Evolutionary conservation across 2,329 filamentous ascomycete genomes (phyloP).

Genomic region (Fusarium sp.): DNA sequence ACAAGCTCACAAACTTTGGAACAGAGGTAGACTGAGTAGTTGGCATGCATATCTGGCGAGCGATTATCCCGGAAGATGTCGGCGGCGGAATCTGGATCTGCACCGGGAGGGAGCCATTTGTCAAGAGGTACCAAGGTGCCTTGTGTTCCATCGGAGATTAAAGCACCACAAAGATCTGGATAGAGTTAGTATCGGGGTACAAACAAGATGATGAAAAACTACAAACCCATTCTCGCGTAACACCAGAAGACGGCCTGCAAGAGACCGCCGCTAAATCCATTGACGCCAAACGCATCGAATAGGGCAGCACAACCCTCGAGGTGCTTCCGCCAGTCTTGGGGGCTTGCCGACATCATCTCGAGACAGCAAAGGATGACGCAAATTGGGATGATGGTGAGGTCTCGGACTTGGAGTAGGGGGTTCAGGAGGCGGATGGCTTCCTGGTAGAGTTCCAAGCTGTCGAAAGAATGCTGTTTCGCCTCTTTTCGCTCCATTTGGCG

Average conservation of each 20-base stretch:
- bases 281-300: conserved; percentile 67
- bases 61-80: conserved; percentile 53
- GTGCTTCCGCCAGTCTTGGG: conserved; percentile 68
- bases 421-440: conserved; percentile 64
- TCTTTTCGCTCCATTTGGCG: conserved; percentile 68
- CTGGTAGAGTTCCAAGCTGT: conserved; percentile 70
- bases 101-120: conserved; percentile 64
- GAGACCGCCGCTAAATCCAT: conserved; percentile 67
- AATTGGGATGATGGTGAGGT: conserved; percentile 55
- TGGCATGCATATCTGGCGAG: conserved; percentile 71
- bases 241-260: conserved; percentile 73
- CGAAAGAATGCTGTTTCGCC: conserved; percentile 60
- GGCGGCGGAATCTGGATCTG: conserved; percentile 54
- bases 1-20: conserved; percentile 67
- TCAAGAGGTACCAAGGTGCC: conserved; percentile 64
- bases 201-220: not conserved
- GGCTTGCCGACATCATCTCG: conserved; percentile 62
- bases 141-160: conserved; percentile 69
- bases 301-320: conserved; percentile 72
- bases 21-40: conserved; percentile 71
- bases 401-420: conserved; percentile 54
- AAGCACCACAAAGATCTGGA: conserved; percentile 68
- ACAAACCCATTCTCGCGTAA: conserved; percentile 69
- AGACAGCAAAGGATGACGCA: conserved; percentile 59
- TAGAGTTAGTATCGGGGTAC: conserved; percentile 10